Percentiles rank a stretch among this genome's conserved stretches.
phyloP scores from a whole-genome alignment of 495 filamentous ascomycete species.

The Lineolata rhizophorae region DNA sequence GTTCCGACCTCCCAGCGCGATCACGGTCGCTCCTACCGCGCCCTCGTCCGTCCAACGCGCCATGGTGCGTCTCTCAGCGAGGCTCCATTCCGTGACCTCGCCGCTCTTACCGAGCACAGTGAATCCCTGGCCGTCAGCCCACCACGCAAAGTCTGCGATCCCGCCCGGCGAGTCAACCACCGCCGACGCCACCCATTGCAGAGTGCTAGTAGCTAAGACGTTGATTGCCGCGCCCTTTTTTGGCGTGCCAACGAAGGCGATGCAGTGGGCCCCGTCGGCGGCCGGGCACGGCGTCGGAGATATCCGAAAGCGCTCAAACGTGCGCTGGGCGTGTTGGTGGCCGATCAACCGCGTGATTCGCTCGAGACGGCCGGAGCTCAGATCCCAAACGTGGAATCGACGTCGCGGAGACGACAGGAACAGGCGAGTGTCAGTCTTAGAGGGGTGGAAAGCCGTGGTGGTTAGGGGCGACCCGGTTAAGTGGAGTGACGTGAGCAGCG shows the following conservation, averaged over 20 bases:
- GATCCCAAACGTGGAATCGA: conserved; percentile 90
- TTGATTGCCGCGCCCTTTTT: conserved; percentile 77
- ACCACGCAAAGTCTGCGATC: conserved; percentile 81
- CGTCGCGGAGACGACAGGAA: conserved; percentile 69
- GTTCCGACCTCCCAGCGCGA: conserved; percentile 49
- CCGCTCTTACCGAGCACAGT: conserved; percentile 65
- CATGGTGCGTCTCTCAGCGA: conserved; percentile 38
- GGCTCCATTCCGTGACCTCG: conserved; percentile 79
- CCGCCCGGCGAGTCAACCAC: conserved; percentile 63
- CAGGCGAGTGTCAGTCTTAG: conserved; percentile 35
- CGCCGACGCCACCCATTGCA: conserved; percentile 76
- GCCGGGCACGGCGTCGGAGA: too few species aligned
- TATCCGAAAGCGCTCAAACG: conserved; percentile 74
- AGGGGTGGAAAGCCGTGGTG: conserved; percentile 51
- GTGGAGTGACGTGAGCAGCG: conserved; percentile 72
- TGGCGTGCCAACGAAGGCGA: conserved; percentile 55
- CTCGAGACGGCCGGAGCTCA: conserved; percentile 56
- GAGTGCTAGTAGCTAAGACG: conserved; percentile 54
- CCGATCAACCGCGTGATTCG: conserved; percentile 60
- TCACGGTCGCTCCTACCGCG: conserved; percentile 60
- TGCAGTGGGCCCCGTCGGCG: conserved; percentile 65
- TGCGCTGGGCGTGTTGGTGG: conserved; percentile 61
- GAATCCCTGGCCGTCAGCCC: conserved; percentile 57
- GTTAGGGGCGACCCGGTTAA: conserved; percentile 59
- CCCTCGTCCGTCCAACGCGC: conserved; percentile 82